Conservation (phyloP, 495 filamentous ascomycete species). For the Diplogelasinospora grovesii region DNA sequence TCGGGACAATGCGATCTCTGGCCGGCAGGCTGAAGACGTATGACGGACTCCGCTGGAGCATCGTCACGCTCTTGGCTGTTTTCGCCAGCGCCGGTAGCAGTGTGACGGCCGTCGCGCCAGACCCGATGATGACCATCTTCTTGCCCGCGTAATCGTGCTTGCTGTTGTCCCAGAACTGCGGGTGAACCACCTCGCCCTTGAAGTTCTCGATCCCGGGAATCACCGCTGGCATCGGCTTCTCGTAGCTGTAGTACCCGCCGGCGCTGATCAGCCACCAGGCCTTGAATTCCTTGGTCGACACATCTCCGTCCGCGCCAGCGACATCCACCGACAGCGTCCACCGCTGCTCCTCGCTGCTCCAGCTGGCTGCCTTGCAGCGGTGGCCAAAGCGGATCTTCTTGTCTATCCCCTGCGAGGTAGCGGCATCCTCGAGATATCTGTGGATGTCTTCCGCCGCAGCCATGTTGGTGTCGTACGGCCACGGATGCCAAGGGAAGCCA, state of each 20-base stretch:
- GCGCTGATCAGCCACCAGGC: conserved; percentile 54
- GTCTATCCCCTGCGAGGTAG: conserved; percentile 54
- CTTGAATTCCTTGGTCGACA: conserved; percentile 33
- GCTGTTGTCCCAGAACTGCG: conserved; percentile 56
- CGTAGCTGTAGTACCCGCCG: conserved; percentile 66
- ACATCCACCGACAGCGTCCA: conserved; percentile 56
- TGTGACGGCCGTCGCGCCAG: conserved; percentile 52
- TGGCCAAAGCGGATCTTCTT: conserved; percentile 54
- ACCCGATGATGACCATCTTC: conserved; percentile 49
- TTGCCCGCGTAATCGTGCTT: conserved; percentile 45
- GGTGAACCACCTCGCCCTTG: conserved; percentile 49
- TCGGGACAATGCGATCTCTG: conserved; percentile 25
- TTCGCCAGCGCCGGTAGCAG: conserved; percentile 45
- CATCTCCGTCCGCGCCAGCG: conserved; percentile 25
- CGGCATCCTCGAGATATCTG: conserved; percentile 56
- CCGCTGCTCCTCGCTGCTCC: conserved; percentile 50
- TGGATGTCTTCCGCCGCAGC: conserved; percentile 53
- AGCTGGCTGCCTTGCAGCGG: conserved; percentile 48
- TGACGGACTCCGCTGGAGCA: conserved; percentile 51
- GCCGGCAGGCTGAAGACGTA: conserved; percentile 50
- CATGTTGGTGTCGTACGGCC: conserved; percentile 52
- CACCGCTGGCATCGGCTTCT: conserved; percentile 43
- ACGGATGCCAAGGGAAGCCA: conserved; percentile 63
- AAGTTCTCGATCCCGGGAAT: conserved; percentile 58
- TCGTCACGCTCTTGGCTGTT: conserved; percentile 45